A percentile compares a stretch with the other conserved stretches of the same genome.
phyloP scores from a whole-genome alignment of 257 asterid genomes.

The Lycium barbarum region DNA sequence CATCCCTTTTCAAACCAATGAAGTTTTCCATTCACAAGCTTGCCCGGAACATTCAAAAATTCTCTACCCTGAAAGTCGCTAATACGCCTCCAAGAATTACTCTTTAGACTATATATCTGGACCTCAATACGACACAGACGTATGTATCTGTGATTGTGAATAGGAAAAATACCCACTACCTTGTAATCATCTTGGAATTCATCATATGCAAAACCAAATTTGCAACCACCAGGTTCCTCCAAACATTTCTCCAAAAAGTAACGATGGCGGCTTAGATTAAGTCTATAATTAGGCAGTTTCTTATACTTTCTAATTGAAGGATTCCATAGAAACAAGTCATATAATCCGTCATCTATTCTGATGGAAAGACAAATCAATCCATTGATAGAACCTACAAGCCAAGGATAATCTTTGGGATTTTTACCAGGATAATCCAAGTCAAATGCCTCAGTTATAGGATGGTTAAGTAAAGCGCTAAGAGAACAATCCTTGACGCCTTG shows the following conservation, averaged over 20 bases:
- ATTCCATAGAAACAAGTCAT: slow-evolving; percentile 50
- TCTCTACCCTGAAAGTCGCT: not conserved
- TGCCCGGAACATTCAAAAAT: not conserved
- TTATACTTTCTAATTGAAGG: slow-evolving; percentile 50
- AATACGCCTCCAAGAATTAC: not conserved
- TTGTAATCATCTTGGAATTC: slow-evolving; percentile 49
- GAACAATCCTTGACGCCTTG: not conserved
- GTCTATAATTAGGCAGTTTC: slow-evolving; percentile 43
- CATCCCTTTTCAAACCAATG: not conserved
- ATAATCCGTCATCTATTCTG: slow-evolving; percentile 45
- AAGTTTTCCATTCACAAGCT: not conserved
- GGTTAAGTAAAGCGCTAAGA: not conserved
- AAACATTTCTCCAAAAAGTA: not conserved
- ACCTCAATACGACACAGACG: not conserved
- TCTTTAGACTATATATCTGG: not conserved
- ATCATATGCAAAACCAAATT: slow-evolving; percentile 60
- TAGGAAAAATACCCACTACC: slow-evolving; percentile 30
- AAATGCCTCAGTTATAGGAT: not conserved
- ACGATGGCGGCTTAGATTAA: not conserved
- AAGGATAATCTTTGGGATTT: not conserved
- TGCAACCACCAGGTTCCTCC: not conserved
- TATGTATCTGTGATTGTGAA: not conserved
- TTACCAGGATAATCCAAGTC: not conserved
- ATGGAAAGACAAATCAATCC: not conserved
- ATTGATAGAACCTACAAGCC: not conserved